These are phyloP conservation scores for Komagataella populi DNA, from an alignment of 805 yeast species.

Conservation along the genomic window DNA sequence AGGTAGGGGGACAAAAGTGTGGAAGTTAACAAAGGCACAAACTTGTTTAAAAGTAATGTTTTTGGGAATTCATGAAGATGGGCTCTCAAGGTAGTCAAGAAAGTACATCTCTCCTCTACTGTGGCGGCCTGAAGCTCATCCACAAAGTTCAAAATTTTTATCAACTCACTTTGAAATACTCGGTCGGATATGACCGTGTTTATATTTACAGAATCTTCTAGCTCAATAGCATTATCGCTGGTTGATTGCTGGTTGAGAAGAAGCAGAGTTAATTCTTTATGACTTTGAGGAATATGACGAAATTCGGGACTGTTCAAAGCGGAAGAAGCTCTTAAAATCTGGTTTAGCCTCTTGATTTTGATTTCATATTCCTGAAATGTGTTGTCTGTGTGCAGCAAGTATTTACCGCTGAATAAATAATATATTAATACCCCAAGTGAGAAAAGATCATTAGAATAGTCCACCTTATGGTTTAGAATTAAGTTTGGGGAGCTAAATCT, in stretches of 20 bases:
- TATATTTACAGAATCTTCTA: conserved; percentile 23
- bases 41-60: conserved; percentile 46
- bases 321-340: background rate
- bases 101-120: conserved; percentile 49
- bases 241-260: background rate
- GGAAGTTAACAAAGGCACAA: conserved; percentile 55
- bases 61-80: conserved; percentile 47
- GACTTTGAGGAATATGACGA: background rate
- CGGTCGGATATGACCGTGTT: conserved; percentile 58
- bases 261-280: background rate
- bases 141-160: conserved; percentile 66
- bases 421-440: conserved; percentile 69
- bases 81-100: conserved; percentile 48
- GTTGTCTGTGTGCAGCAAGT: conserved; percentile 30
- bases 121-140: conserved; percentile 75
- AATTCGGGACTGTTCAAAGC: background rate
- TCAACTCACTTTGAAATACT: conserved; percentile 71
- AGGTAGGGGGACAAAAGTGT: conserved; percentile 22
- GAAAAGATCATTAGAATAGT: conserved; percentile 68
- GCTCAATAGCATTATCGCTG: conserved; percentile 13
- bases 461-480: conserved; percentile 47
- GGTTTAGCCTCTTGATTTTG: conserved; percentile 23
- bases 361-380: conserved; percentile 50
- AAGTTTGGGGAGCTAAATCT: conserved; percentile 81
- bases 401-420: conserved; percentile 41